Base-by-base conservation (phyloP, 495 filamentous ascomycete species). In the Poronia punctata region DNA sequence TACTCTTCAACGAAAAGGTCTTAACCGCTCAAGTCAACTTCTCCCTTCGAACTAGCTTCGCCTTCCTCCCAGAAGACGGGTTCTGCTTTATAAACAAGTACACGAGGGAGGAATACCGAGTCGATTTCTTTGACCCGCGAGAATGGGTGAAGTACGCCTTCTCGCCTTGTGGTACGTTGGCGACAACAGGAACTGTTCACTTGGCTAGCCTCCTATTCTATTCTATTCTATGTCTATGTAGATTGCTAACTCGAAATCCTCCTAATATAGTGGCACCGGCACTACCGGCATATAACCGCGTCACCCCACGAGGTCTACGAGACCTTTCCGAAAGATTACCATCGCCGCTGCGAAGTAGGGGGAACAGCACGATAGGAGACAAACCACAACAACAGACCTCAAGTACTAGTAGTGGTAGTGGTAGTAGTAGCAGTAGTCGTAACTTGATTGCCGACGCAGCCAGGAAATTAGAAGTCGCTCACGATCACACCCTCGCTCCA, bases 1-100 rank as follows among this genome's bases (percentile, higher is more conserved):
- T 96, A 1, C 70, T 95, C 3, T 65, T 98, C 23, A 94, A 87
- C 54, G 88, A 87, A 15, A 85, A 86, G 41, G 85, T 96, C 2
- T 71, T 98, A 2, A 95, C 89, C 1, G 88, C 92, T 0, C 88
- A 95, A 60, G 89, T 95, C 35, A 94, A 90, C 60, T 96, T 98
- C 61, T 87, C 84, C 1, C 75, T 98, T 27, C 82, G 90, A 5
- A 95, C 86, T 2, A 85, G 76, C 39, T 98, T 82, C 50, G 75
- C 82, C 15, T 80, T 96, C 15, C 72, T 98, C 1, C 90, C 92
- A 3, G 83, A 95, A 44, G 80, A 89, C 50, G 89, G 89, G 0
- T 76, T 78, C 54, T 94, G 88, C 61, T 98, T 95, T 54, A 72
- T 95, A 51, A 79, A 95, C 65, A 84, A 82, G 47, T 55, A 74